A percentile compares a stretch with the other conserved stretches of the same genome.
Conservation (phyloP, 306 rosid genomes). For the Amphicarpaea edgeworthii region DNA sequence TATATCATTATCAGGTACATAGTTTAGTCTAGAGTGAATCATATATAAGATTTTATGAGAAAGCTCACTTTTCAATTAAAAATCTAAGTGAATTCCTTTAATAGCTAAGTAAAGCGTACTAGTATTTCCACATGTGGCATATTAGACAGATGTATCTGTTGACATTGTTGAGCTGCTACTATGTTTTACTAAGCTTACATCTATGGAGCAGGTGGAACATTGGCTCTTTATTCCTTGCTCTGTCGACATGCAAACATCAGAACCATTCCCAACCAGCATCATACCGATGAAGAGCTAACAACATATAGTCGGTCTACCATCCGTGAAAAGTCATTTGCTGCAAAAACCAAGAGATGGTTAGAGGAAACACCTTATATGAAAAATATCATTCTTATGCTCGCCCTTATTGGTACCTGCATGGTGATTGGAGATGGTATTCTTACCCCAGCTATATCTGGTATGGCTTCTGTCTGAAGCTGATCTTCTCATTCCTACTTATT, state of each 20-base stretch:
- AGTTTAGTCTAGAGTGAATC: slow-evolving; percentile 1
- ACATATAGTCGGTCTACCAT: slow-evolving; percentile 83
- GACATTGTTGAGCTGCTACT: slow-evolving; percentile 4
- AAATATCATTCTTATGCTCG: slow-evolving; percentile 72
- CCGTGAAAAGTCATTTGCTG: slow-evolving; percentile 81
- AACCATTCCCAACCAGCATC: slow-evolving; percentile 85
- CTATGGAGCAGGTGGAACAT: slow-evolving; percentile 78
- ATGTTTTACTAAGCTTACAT: slow-evolving; percentile 17
- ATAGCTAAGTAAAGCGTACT: slow-evolving; percentile 21
- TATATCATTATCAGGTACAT: background rate
- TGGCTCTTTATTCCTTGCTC: slow-evolving; percentile 87
- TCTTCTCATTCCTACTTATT: slow-evolving; percentile 28
- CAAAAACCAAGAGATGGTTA: slow-evolving; percentile 78
- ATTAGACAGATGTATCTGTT: slow-evolving; percentile 12
- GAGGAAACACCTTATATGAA: slow-evolving; percentile 62
- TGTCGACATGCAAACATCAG: slow-evolving; percentile 89
- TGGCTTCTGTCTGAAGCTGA: slow-evolving; percentile 42
- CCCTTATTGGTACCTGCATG: slow-evolving; percentile 92
- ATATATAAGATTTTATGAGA: background rate
- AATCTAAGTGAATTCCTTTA: background rate
- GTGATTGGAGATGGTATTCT: slow-evolving; percentile 93
- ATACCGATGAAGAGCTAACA: slow-evolving; percentile 83
- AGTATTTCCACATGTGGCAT: background rate
- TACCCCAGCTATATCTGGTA: slow-evolving; percentile 92
- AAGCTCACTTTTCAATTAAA: slow-evolving; percentile 1